These are phyloP conservation scores for Malus sieversii DNA, from an alignment of 306 rosid species.

Conservation along the genomic window DNA sequence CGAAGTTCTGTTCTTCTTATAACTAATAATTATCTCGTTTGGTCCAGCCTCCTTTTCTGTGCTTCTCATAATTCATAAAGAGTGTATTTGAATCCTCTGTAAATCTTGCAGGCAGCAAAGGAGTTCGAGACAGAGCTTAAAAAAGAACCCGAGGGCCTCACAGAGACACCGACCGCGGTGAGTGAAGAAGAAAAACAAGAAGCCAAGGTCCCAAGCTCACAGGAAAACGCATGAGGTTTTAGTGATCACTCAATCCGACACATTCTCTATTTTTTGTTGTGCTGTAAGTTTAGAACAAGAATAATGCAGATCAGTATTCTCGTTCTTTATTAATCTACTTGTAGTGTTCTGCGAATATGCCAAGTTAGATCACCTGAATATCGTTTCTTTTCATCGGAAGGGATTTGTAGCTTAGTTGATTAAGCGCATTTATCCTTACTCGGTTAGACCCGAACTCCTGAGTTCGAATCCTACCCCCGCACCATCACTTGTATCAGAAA, in stretches of 20 bases:
- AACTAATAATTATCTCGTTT: not conserved
- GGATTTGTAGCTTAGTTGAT: not conserved
- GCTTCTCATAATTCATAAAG: not conserved
- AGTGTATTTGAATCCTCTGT: slow-evolving; percentile 14
- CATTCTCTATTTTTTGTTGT: not conserved
- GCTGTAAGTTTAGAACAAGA: not conserved
- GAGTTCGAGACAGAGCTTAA: slow-evolving; percentile 91
- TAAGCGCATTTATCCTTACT: not conserved
- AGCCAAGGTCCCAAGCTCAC: slow-evolving; percentile 51
- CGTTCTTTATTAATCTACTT: not conserved
- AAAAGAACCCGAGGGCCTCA: slow-evolving; percentile 50
- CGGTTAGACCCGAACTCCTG: not conserved
- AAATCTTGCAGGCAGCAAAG: slow-evolving; percentile 76
- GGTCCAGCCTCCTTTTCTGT: not conserved
- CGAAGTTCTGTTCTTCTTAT: not conserved
- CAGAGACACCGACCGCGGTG: slow-evolving; percentile 34
- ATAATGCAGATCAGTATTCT: not conserved
- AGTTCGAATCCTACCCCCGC: too few relatives aligned
- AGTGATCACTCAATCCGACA: not conserved
- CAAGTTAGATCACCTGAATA: not conserved
- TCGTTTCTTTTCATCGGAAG: not conserved
- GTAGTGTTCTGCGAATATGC: not conserved
- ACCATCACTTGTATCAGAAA: not conserved
- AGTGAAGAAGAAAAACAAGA: slow-evolving; percentile 60
- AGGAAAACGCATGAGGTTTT: slow-evolving; percentile 57